Evolutionary conservation across 148 eudicot genomes (phyloP), one percentile per base, ranked within the genome.

Genomic region (Fallopia convolvulus): DNA sequence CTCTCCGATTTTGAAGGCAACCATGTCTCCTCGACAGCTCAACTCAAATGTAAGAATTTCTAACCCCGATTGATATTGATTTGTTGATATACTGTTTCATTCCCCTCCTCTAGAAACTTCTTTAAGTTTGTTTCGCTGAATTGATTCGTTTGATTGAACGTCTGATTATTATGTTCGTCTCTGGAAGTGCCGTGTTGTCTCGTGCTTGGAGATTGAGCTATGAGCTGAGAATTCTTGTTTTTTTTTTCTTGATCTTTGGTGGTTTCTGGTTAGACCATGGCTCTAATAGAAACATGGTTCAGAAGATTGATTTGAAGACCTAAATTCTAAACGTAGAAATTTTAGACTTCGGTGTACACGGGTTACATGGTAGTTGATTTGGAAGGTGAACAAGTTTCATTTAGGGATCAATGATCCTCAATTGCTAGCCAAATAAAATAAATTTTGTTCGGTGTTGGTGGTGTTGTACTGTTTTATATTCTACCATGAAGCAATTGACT

Each of bases 21-120:
- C 20, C 20, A 68, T 68, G 72, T 68, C 72, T 68, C 72, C 72
- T 33, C 44, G 42, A 15, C 72, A 68, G 3, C 72, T 68, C 72
- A 68, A 6, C 46, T 68, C 72, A 9, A 68, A 68, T 39, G 72
- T 68, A 68, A 15, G 44, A 68, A 4, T 17, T 63, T 11, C 36
- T 68, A 26, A 26, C 30, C 30, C 30, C 30, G 30, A 26, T 26
- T 26, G 30, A 0, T 26, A 2, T 26, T 32, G 17, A 30, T 36
- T 65, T 13, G 32, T 13, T 1, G 32, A 65, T 65, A 30, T 30
- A 30, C 13, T 65, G 70, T 33, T 65, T 32, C 41, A 40, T 30
- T 30, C 13, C 39, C 18, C 41, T 17, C 56, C n/a, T 14, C n/a
- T n/a, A 3, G 56, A 52, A 30, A 12, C 32, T 41, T 41, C n/a